Conservation (phyloP, 2,329 filamentous ascomycete genomes). For the Gyromitra esculenta region DNA sequence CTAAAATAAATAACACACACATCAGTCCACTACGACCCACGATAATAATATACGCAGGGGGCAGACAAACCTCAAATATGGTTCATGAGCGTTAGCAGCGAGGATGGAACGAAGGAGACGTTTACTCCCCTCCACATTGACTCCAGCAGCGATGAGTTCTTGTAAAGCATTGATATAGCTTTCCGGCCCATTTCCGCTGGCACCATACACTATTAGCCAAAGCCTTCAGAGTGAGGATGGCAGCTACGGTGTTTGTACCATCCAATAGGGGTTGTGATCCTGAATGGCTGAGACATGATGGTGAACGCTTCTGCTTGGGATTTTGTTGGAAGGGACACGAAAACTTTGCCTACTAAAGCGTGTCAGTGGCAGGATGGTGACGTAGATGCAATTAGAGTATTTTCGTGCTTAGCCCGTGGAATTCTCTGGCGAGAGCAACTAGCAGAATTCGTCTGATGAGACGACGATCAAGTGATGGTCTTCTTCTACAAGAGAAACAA, state of each 20-base stretch:
- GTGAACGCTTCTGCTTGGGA: background rate
- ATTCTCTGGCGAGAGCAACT: no score
- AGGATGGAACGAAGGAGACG: constrained; percentile 3
- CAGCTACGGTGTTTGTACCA: background rate
- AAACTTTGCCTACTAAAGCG: background rate
- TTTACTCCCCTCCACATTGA: background rate
- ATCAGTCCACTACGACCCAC: constrained; percentile 1
- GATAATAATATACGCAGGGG: background rate
- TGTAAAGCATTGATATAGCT: background rate
- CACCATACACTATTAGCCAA: background rate
- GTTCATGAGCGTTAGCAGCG: background rate
- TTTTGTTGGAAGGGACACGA: background rate
- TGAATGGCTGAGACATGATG: background rate
- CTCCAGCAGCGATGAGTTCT: background rate
- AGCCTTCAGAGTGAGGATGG: background rate
- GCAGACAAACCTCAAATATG: background rate
- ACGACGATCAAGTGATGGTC: no score
- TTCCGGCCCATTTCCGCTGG: background rate
- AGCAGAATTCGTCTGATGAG: no score
- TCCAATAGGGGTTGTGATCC: background rate
- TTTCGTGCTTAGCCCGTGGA: no score
- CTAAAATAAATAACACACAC: constrained; percentile 13
- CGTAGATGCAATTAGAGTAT: no score
- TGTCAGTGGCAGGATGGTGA: background rate
- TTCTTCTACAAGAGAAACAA: no score